phyloP scores from a whole-genome alignment of 495 filamentous ascomycete genomes.

The Echria macrotheca region DNA sequence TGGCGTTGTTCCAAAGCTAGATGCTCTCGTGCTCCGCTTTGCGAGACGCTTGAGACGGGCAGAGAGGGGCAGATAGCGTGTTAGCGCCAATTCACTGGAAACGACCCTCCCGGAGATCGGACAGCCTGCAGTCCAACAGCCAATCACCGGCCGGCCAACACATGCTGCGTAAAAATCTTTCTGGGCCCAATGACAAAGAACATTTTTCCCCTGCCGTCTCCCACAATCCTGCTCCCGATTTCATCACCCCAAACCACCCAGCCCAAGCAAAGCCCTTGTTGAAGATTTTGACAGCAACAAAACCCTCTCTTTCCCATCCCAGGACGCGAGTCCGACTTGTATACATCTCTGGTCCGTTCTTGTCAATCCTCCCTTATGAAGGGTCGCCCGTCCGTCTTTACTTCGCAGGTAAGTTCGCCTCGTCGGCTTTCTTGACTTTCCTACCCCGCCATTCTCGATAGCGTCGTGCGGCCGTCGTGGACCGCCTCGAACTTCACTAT shows the following conservation, averaged over 20 bases:
- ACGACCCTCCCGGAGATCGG: constrained; percentile 3
- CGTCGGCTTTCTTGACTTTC: constrained; percentile 6
- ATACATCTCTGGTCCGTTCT: constrained; percentile 2
- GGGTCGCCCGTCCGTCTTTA: constrained; percentile 88
- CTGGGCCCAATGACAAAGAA: constrained; percentile 12
- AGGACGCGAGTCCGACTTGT: constrained; percentile 11
- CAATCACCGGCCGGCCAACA: constrained; percentile 12
- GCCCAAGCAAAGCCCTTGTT: not conserved
- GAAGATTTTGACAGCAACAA: constrained; percentile 3
- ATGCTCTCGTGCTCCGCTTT: not conserved
- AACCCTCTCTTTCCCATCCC: not conserved
- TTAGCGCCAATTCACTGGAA: constrained; percentile 1
- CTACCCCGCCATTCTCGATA: constrained; percentile 10
- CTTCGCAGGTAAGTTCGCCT: constrained; percentile 72
- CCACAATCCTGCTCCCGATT: constrained; percentile 8
- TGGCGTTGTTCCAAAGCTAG: not conserved
- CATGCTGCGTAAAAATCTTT: constrained; percentile 10
- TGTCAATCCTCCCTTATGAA: constrained; percentile 72
- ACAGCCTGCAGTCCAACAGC: not conserved
- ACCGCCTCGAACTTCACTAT: no score
- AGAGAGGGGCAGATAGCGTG: constrained; percentile 9
- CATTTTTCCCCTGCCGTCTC: constrained; percentile 12
- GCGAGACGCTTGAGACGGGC: not conserved
- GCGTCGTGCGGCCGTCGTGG: no score
- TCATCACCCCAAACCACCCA: constrained; percentile 8